Evolutionary conservation across 1,284 basidiomycete genomes (phyloP), one percentile per base, ranked within the genome.

Genomic region (Austroboletus novae-zelandiae): DNA sequence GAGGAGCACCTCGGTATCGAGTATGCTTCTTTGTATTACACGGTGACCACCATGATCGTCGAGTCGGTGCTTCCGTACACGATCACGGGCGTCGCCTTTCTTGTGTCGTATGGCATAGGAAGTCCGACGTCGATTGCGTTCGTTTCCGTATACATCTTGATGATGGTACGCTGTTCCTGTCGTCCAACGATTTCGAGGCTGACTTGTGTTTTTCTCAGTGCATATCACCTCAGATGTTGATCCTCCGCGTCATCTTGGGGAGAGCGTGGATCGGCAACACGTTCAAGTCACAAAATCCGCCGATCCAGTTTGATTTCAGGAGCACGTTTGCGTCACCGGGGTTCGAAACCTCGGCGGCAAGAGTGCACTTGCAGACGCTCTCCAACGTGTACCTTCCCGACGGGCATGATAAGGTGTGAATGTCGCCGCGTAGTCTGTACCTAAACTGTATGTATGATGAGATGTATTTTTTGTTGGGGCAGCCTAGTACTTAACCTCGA

Each of bases 151-250:
- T 62, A 68, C 32, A 7, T 55, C 18, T 7, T 55, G 43, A 53
- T 64, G 48, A 67, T 57, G 54, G 64, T 68, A 6, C 11, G 45
- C 9, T 37, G 11, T 15, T 8, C 11, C 1, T 15, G 23, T 13
- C n/a, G 4, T 15, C n/a, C 2, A 7, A 39, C 20, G 20, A 9
- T 10, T 39, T 20, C 23, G 34, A 1, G 4, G 3, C 43, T 23
- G 20, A 23, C 20, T 23, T 5, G 20, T 23, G 20, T 23, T 23
- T n/a, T n/a, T 29, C 5, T 9, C 29, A 68, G 62, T 64, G 61
- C 25, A 61, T 68, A 51, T 68, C 62, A 15, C 66, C 62, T 1
- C 66, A 68, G 36, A 50, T 66, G 43, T 27, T 69, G 29, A 66
- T 67, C 40, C 50, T 66, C 14, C 50, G 57, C 13, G 55, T 65